Evolutionary conservation across 1,284 basidiomycete genomes (phyloP).

Genomic region (Pulveroboletus sp.): DNA sequence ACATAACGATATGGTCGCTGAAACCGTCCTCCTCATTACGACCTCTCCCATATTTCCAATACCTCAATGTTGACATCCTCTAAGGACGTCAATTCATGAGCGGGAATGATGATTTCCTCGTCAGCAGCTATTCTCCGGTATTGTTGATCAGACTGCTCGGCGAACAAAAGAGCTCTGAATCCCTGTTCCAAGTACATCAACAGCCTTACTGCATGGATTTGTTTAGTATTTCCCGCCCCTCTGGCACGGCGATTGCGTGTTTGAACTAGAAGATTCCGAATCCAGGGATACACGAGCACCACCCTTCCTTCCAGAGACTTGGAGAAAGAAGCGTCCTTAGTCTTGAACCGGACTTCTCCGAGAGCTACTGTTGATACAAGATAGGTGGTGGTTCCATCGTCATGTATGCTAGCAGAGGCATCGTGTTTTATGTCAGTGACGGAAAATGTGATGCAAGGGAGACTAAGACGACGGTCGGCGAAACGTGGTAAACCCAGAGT

Average conservation of each 20-base stretch:
- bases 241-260: neutral
- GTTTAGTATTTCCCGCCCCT: no score
- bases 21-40: no score
- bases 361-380: conserved; percentile 1
- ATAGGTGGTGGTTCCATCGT: neutral
- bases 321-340: neutral
- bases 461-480: conserved; percentile 5
- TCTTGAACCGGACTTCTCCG: conserved; percentile 2
- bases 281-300: conserved; percentile 16
- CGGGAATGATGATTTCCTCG: neutral
- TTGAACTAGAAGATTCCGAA: conserved; percentile 5
- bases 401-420: neutral
- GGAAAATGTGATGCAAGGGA: conserved; percentile 18
- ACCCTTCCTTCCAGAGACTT: neutral
- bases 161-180: conserved; percentile 15
- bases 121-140: conserved; percentile 12
- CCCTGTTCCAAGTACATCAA: conserved; percentile 14
- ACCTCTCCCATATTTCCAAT: conserved; percentile 6
- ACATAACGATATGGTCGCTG: no score
- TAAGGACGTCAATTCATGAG: neutral
- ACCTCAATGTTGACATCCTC: neutral
- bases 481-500: neutral
- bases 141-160: neutral
- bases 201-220: neutral
- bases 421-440: neutral